These are phyloP conservation scores for Boletus rubroflammeus DNA, from an alignment of 768 basidiomycete genomes.

Conservation along the genomic window DNA sequence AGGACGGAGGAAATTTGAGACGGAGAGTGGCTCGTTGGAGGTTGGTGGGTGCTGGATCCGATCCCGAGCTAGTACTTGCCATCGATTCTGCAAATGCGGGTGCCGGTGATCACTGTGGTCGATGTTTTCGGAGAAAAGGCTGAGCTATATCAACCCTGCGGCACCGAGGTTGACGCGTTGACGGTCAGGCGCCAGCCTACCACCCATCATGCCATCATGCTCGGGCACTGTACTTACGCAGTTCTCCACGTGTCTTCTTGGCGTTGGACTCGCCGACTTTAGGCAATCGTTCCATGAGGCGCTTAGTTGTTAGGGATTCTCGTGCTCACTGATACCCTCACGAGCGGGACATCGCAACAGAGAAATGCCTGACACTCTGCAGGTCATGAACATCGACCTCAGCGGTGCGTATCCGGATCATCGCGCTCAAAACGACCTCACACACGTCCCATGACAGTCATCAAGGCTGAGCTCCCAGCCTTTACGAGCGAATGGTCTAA, in stretches of 20 bases:
- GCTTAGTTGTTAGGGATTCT: neutral
- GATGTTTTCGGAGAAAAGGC: neutral
- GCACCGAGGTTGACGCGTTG: too few species aligned
- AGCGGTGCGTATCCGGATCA: slow-evolving; percentile 6
- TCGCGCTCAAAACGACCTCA: neutral
- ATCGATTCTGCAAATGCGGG: neutral
- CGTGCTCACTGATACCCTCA: neutral
- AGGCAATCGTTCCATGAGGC: neutral
- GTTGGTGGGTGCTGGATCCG: slow-evolving; percentile 38
- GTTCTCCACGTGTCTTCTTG: neutral
- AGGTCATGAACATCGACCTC: slow-evolving; percentile 28
- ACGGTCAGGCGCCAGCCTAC: neutral
- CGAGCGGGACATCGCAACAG: neutral
- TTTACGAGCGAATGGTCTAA: slow-evolving; percentile 21
- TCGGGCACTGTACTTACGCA: neutral
- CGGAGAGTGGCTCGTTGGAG: slow-evolving; percentile 55
- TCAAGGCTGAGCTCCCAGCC: slow-evolving; percentile 24
- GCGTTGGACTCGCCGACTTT: neutral
- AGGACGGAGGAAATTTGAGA: slow-evolving; percentile 76
- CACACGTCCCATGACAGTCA: slow-evolving; percentile 7
- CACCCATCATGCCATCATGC: too few species aligned
- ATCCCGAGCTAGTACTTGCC: neutral
- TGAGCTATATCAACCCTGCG: neutral
- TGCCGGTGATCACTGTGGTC: neutral
- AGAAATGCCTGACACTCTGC: neutral